These are phyloP conservation scores for Lithospermum erythrorhizon DNA, from an alignment of 257 asterid genomes.

Conservation along the genomic window DNA sequence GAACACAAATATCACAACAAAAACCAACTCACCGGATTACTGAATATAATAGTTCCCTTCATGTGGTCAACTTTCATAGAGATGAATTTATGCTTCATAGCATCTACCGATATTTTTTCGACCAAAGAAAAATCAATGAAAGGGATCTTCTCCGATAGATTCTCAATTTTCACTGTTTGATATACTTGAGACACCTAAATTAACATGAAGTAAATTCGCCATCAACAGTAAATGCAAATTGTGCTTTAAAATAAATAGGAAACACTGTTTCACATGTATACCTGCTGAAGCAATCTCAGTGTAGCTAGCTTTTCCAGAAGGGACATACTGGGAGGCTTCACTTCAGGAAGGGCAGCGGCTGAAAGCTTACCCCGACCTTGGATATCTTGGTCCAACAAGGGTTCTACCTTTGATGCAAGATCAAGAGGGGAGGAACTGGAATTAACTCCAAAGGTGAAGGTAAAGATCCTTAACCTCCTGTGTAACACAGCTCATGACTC, in stretches of 20 bases:
- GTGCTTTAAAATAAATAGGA: not conserved
- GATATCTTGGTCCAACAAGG: conserved; percentile 52
- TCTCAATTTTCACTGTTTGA: conserved; percentile 62
- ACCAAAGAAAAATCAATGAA: conserved; percentile 56
- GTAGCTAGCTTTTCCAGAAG: conserved; percentile 79
- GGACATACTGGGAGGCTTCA: conserved; percentile 53
- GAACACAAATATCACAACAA: not conserved
- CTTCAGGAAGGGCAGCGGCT: conserved; percentile 70
- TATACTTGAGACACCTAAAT: conserved; percentile 74
- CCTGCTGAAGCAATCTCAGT: conserved; percentile 82
- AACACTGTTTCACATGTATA: conserved; percentile 4
- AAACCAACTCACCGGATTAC: conserved; percentile 43
- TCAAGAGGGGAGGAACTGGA: conserved; percentile 75
- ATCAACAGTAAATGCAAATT: not conserved
- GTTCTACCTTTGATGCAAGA: conserved; percentile 59
- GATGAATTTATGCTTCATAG: conserved; percentile 54
- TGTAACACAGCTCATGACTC: conserved; percentile 70
- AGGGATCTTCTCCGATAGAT: conserved; percentile 51
- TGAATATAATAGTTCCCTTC: conserved; percentile 70
- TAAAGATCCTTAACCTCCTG: conserved; percentile 86
- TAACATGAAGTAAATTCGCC: not conserved
- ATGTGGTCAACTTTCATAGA: conserved; percentile 68
- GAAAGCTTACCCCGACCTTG: conserved; percentile 62
- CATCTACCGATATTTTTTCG: conserved; percentile 79
- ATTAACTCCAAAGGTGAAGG: conserved; percentile 62